Evolutionary conservation across 257 asterid species (phyloP).

Genomic region (Solanum chmielewskii): DNA sequence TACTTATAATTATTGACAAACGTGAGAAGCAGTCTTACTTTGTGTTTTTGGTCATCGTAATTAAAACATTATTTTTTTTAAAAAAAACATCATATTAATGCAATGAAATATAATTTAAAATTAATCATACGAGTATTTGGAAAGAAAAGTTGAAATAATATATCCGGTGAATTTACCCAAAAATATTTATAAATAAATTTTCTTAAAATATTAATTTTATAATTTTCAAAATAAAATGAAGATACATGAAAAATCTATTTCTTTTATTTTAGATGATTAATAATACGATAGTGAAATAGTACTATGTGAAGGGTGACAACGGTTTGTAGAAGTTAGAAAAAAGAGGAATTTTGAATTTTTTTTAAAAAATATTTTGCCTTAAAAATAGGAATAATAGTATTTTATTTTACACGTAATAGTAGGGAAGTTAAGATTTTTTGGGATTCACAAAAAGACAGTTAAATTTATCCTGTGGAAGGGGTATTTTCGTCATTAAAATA

Average conservation of each 20-base stretch:
- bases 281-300: not conserved
- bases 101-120: not conserved
- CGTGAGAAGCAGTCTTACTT: not conserved
- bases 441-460: constrained; percentile 5
- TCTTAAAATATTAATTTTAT: not conserved
- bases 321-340: constrained; percentile 19
- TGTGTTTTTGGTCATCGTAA: not conserved
- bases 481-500: constrained; percentile 1
- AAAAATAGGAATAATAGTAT: not conserved
- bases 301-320: not conserved
- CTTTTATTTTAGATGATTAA: no score
- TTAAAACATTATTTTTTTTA: not conserved
- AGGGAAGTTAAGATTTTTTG: not conserved
- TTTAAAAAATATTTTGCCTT: not conserved
- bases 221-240: no score
- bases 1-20: not conserved
- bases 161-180: no score
- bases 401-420: constrained; percentile 16
- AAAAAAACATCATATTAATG: not conserved
- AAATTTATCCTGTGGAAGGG: not conserved
- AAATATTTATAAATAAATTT: no score
- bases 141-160: not conserved
- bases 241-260: no score
- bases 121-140: not conserved
- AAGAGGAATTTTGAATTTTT: not conserved